A percentile compares a stretch with the other conserved stretches of the same genome.
Evolutionary conservation across 2,329 filamentous ascomycete genomes (phyloP).

Genomic region (Chrysoporthe cubensis): DNA sequence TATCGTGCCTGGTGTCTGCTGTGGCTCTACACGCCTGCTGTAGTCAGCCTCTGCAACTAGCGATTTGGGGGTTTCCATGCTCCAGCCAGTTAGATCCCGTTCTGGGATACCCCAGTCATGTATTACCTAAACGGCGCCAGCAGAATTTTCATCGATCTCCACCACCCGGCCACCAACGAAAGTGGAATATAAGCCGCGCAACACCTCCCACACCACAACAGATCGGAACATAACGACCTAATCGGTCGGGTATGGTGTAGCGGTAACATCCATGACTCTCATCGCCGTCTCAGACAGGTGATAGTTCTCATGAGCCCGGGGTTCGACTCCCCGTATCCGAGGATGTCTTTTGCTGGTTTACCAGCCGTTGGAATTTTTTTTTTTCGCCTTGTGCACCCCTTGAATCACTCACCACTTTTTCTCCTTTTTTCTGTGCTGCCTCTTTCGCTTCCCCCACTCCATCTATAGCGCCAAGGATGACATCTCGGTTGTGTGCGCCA

Average conservation of each 20-base stretch:
- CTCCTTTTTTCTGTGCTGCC: not conserved
- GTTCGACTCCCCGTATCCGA: constrained; percentile 21
- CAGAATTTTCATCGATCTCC: too few relatives aligned
- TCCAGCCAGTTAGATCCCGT: too few relatives aligned
- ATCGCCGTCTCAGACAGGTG: constrained; percentile 7
- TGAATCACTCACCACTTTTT: not conserved
- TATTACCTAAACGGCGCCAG: too few relatives aligned
- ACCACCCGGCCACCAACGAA: too few relatives aligned
- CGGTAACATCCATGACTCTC: constrained; percentile 1
- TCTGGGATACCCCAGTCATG: too few relatives aligned
- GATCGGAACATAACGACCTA: not conserved
- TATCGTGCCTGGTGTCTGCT: too few relatives aligned
- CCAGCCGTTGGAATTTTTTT: not conserved
- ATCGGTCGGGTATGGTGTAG: constrained; percentile 9
- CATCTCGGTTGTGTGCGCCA: too few relatives aligned
- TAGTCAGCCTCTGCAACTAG: too few relatives aligned
- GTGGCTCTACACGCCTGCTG: too few relatives aligned
- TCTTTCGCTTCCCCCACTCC: not conserved
- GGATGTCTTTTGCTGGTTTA: not conserved
- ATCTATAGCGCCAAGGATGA: not conserved
- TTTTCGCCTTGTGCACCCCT: not conserved
- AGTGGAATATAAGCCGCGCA: too few relatives aligned
- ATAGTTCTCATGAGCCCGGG: constrained; percentile 14
- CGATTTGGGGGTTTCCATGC: too few relatives aligned
- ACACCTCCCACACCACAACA: not conserved